Evolutionary conservation across 1,284 basidiomycete species (phyloP).

Genomic region (Naganishia sp.): DNA sequence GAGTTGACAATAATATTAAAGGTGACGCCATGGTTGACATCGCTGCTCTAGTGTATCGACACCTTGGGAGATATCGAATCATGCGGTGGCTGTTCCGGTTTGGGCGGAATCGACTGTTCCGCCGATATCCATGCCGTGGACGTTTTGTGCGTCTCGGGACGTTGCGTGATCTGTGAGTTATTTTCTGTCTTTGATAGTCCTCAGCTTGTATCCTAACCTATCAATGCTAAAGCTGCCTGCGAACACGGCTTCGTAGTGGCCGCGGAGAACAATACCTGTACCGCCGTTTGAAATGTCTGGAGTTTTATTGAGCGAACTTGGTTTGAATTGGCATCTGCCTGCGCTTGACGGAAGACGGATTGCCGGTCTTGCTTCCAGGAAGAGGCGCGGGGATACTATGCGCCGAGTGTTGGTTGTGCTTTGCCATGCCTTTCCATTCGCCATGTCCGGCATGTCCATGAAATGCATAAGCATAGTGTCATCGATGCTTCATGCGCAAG

Average conservation of each 20-base stretch:
- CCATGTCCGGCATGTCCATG: too few relatives aligned
- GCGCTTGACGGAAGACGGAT: too few relatives aligned
- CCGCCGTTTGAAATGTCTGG: neutral
- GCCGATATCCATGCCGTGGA: conserved; percentile 7
- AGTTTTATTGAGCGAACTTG: too few relatives aligned
- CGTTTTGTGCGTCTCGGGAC: conserved; percentile 7
- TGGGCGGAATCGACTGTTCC: conserved; percentile 19
- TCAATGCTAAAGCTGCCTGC: neutral
- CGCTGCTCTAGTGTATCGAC: conserved; percentile 15
- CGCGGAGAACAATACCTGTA: conserved; percentile 21
- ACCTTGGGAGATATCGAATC: conserved; percentile 12
- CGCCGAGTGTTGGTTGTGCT: too few relatives aligned
- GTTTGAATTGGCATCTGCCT: too few relatives aligned
- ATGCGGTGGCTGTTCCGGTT: conserved; percentile 4
- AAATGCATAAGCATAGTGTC: too few relatives aligned
- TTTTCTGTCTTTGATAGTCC: too few relatives aligned
- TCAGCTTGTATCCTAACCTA: neutral
- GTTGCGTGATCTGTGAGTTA: conserved; percentile 11
- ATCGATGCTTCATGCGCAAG: too few relatives aligned
- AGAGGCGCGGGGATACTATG: too few relatives aligned
- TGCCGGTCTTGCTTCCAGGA: too few relatives aligned
- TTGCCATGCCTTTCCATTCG: too few relatives aligned
- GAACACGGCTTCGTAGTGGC: conserved; percentile 2
- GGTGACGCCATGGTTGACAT: neutral
- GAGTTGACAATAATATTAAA: neutral